A percentile compares a stretch with the other conserved stretches of the same genome.
phyloP scores from a whole-genome alignment of 768 basidiomycete genomes.

The Clathrus columnatus region DNA sequence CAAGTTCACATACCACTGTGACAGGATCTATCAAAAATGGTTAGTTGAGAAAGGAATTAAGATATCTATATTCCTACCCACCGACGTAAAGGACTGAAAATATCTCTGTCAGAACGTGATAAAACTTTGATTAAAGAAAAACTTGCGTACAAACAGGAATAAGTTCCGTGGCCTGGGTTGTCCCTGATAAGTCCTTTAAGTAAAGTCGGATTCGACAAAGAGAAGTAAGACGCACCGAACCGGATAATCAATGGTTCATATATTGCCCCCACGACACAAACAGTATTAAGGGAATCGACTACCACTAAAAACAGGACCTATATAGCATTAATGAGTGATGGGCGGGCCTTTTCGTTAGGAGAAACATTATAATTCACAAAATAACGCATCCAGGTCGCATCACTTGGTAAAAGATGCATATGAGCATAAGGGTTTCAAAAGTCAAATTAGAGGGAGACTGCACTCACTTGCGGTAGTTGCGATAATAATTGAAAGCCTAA shows the following conservation, averaged over 20 bases:
- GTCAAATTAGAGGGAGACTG: not conserved
- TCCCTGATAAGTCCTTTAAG: not conserved
- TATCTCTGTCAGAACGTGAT: not conserved
- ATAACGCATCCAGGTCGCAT: conserved; percentile 25
- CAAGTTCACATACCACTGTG: not conserved
- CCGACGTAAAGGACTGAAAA: not conserved
- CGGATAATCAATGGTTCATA: conserved; percentile 16
- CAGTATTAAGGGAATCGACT: conserved; percentile 14
- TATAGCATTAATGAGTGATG: not conserved
- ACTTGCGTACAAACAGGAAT: not conserved
- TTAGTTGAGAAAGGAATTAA: not conserved
- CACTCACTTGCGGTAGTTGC: not conserved
- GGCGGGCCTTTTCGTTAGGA: not conserved
- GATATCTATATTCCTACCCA: not conserved
- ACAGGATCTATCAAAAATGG: not conserved
- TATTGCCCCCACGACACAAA: conserved; percentile 10
- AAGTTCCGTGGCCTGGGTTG: not conserved
- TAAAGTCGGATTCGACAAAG: not conserved
- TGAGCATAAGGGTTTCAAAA: not conserved
- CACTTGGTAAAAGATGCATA: conserved; percentile 16
- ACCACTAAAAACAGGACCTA: conserved; percentile 10
- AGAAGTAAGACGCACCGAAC: conserved; percentile 21
- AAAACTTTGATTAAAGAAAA: not conserved
- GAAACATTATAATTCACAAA: conserved; percentile 19
- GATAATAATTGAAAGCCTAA: not conserved